Evolutionary conservation across 495 filamentous ascomycete genomes (phyloP), one percentile per base, ranked within the genome.

Genomic region (Penicillium angulare): DNA sequence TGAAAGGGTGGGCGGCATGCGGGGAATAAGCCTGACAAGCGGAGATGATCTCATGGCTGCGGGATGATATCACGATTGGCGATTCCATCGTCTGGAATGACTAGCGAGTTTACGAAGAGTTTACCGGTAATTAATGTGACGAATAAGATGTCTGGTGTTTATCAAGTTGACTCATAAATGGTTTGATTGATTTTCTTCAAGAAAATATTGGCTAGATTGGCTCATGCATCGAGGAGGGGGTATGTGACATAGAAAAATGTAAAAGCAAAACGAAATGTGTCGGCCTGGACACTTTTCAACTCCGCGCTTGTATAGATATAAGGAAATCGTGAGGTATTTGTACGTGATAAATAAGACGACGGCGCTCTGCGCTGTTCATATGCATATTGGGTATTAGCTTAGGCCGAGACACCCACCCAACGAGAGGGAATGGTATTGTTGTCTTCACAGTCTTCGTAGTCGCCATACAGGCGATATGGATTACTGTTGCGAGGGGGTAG

Each of bases 401-500:
- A 60, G 17, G 66, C 61, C 13, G 72, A 72, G 13, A 74, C 52
- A 9, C 74, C 74, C 18, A 74, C 60, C 74, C 74, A 77, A 10
- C 74, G 61, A 5, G 64, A 57, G 3, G 74, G 74, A 31, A 75
- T 53, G 21, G 64, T 47, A 43, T 60, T 52, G 46, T 63, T 60
- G 34, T 68, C 60, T n/a, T 71, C 66, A 10, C 68, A 59, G 39
- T 69, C 63, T 16, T 69, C 64, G 45, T 67, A 68, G 47, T 60
- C 60, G 36, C 61, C 57, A 38, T 61, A 64, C 29, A 59, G 23
- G 26, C 53, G 61, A 50, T 53, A 49, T 16, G 52, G 59, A 33
- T 46, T 69, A 24, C 52, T 66, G 52, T 87, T 87, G 60, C 93
- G 79, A 17, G 93, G 90, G 31, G 92, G 92, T n/a, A 98, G 72